These are phyloP conservation scores for Hemerocallis citrina DNA, from an alignment of 106 monocot species.

Conservation along the genomic window DNA sequence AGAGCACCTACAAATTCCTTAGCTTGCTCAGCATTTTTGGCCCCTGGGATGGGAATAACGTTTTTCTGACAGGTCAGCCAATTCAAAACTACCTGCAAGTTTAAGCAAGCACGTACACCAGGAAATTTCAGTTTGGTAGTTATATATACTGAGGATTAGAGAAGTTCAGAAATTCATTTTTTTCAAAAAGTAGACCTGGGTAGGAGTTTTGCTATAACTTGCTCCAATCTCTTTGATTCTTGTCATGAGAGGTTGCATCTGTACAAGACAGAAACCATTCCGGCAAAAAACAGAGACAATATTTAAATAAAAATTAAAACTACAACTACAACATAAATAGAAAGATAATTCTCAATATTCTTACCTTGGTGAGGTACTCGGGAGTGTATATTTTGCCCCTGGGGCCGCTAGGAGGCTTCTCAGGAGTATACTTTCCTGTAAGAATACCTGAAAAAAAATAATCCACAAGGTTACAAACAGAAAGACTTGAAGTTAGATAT, in stretches of 20 bases:
- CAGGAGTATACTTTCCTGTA: constrained; percentile 88
- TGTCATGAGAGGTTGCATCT: constrained; percentile 73
- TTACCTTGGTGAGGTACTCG: constrained; percentile 66
- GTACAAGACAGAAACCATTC: constrained; percentile 2
- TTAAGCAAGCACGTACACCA: not conserved
- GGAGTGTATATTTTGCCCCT: constrained; percentile 87
- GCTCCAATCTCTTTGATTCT: constrained; percentile 70
- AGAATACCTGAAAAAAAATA: constrained; percentile 58
- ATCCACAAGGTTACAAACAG: not conserved
- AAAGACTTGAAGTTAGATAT: not conserved
- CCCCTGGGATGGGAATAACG: constrained; percentile 67
- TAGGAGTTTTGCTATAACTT: constrained; percentile 59
- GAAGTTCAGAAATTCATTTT: too few relatives aligned
- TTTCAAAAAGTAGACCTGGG: too few relatives aligned
- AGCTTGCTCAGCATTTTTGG: constrained; percentile 67
- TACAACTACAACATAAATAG: not conserved
- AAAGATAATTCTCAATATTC: not conserved
- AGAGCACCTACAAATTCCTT: constrained; percentile 56
- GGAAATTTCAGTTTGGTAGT: too few relatives aligned
- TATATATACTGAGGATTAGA: too few relatives aligned
- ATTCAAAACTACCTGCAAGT: constrained; percentile 54
- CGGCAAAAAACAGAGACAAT: not conserved
- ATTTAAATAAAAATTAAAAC: not conserved
- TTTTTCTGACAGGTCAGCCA: constrained; percentile 62
- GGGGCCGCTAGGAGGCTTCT: constrained; percentile 87